Evolutionary conservation across 768 basidiomycete genomes (phyloP).

Genomic region (Obba rivulosa): DNA sequence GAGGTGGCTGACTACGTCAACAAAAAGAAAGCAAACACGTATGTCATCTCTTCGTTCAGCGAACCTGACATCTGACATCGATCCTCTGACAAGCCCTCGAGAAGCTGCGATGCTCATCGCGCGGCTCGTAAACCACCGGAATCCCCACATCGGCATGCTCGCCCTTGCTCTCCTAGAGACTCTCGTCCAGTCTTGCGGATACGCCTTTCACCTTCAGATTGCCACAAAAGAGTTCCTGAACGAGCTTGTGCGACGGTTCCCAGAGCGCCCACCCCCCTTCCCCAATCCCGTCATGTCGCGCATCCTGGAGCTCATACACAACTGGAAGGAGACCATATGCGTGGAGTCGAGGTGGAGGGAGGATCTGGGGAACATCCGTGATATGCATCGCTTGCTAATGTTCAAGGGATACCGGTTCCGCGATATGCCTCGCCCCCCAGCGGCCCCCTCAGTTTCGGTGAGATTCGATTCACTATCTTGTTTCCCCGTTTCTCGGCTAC

Average conservation of each 20-base stretch:
- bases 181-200: conserved; percentile 93
- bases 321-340: conserved; percentile 95
- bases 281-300: conserved; percentile 93
- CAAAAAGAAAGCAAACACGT: conserved; percentile 95
- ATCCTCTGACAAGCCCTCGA: conserved; percentile 56
- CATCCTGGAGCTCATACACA: conserved; percentile 87
- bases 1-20: conserved; percentile 94
- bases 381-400: conserved; percentile 91
- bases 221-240: conserved; percentile 97
- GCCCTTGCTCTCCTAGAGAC: conserved; percentile 85
- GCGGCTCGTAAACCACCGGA: conserved; percentile 84
- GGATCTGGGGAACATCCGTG: conserved; percentile 92
- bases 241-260: conserved; percentile 95
- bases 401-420: conserved; percentile 91
- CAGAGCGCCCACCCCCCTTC: conserved; percentile 94
- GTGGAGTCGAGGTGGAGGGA: conserved; percentile 88
- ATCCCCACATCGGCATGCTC: conserved; percentile 86
- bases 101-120: conserved; percentile 88
- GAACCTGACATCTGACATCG: neutral
- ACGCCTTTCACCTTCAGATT: conserved; percentile 95
- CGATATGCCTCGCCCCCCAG: conserved; percentile 34
- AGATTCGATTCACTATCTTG: conserved; percentile 21
- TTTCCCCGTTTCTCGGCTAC: too few species aligned
- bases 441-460: conserved; percentile 38
- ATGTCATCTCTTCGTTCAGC: conserved; percentile 23